Conservation (phyloP, 768 basidiomycete species). For the Tulasnella sp. region DNA sequence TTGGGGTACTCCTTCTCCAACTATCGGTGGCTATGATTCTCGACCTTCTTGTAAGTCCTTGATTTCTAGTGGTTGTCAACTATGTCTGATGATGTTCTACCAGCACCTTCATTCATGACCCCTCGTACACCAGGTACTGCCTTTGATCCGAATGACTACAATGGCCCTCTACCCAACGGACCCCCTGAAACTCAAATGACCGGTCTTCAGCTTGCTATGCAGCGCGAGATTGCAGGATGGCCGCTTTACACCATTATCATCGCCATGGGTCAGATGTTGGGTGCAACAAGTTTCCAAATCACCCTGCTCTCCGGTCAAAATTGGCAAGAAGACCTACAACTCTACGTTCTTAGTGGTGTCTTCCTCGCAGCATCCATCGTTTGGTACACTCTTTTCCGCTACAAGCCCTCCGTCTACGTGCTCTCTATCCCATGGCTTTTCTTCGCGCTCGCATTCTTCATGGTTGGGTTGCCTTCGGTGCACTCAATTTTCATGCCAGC, state of each 20-base stretch:
- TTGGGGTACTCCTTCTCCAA: conserved; percentile 51
- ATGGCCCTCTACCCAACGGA: conserved; percentile 30
- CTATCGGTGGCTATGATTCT: conserved; percentile 39
- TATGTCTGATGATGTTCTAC: neutral
- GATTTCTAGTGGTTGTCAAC: neutral
- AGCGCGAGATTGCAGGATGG: conserved; percentile 71
- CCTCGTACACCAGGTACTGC: conserved; percentile 27
- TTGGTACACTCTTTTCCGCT: conserved; percentile 84
- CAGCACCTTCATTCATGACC: conserved; percentile 34
- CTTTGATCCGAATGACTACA: conserved; percentile 34
- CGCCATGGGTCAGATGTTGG: conserved; percentile 77
- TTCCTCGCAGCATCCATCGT: conserved; percentile 75
- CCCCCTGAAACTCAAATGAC: conserved; percentile 61
- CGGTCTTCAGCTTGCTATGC: conserved; percentile 68
- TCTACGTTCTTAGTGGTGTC: conserved; percentile 82
- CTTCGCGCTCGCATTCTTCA: conserved; percentile 80
- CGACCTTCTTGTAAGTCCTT: conserved; percentile 57
- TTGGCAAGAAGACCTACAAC: conserved; percentile 62
- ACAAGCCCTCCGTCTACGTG: conserved; percentile 78
- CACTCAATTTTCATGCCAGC: conserved; percentile 42
- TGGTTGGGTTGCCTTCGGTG: conserved; percentile 80
- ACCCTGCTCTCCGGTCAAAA: conserved; percentile 80
- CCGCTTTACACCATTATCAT: conserved; percentile 85
- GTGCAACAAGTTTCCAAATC: conserved; percentile 90
- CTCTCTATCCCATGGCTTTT: conserved; percentile 82